Evolutionary conservation across 176 grass and related monocot genomes (phyloP).

Genomic region (Pontederia crassipes): DNA sequence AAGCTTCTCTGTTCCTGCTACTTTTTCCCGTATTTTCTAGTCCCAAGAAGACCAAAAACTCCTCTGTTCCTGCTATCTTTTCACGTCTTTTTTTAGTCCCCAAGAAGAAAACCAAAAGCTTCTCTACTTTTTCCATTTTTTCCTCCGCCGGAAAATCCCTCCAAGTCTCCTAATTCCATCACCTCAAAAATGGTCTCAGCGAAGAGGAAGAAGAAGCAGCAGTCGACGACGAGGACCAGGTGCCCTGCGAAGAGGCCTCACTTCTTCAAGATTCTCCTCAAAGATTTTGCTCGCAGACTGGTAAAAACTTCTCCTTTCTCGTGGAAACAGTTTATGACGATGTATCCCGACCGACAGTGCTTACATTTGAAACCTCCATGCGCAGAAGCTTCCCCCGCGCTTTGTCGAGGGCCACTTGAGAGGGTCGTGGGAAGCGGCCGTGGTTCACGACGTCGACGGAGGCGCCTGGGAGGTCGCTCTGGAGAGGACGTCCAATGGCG

Average conservation of each 20-base stretch:
- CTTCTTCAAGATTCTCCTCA: conserved; percentile 92
- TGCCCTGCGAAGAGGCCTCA: conserved; percentile 36
- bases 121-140: no score
- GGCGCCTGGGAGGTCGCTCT: conserved; percentile 50
- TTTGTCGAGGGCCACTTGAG: conserved; percentile 63
- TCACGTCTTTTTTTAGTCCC: no score
- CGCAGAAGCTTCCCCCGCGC: conserved; percentile 72
- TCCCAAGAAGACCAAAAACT: no score
- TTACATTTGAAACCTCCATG: not conserved
- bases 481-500: conserved; percentile 31
- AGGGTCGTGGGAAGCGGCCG: conserved; percentile 29
- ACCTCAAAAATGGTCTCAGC: no score
- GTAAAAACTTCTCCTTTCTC: conserved; percentile 16
- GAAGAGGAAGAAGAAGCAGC: no score
- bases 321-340: not conserved
- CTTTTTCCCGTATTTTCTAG: no score
- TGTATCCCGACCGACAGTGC: not conserved
- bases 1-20: no score
- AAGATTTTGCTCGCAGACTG: conserved; percentile 63
- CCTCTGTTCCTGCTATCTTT: no score
- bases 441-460: conserved; percentile 61
- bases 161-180: no score
- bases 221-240: no score
- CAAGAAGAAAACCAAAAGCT: no score
- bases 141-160: no score